Evolutionary conservation across 2,329 filamentous ascomycete genomes (phyloP).

Genomic region (Talaromyces atroroseus): DNA sequence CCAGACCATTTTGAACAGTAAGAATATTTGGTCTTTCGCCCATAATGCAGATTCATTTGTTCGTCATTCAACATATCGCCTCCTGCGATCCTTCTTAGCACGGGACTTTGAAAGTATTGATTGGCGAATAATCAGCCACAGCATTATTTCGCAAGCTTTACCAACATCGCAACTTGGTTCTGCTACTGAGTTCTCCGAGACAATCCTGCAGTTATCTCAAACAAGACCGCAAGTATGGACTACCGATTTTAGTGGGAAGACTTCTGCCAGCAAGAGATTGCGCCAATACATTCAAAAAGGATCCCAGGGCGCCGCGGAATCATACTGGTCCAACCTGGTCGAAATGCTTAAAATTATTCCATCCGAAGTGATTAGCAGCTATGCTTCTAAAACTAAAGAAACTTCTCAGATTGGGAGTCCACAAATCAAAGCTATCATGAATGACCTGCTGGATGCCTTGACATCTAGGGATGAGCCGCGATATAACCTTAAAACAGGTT

Average conservation of each 20-base stretch:
- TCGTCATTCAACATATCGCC: constrained; percentile 52
- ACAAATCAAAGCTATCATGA: constrained; percentile 57
- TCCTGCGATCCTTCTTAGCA: constrained; percentile 48
- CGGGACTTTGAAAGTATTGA: constrained; percentile 47
- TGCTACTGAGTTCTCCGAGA: constrained; percentile 62
- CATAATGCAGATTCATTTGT: constrained; percentile 53
- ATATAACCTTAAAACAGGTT: constrained; percentile 62
- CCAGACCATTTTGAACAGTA: constrained; percentile 60
- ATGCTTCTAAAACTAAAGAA: constrained; percentile 19
- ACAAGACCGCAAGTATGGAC: constrained; percentile 69
- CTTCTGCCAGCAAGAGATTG: constrained; percentile 53
- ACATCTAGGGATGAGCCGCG: constrained; percentile 68
- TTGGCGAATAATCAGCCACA: constrained; percentile 62
- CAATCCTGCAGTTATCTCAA: constrained; percentile 61
- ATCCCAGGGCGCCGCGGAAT: constrained; percentile 67
- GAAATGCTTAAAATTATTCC: constrained; percentile 57
- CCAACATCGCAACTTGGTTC: constrained; percentile 69
- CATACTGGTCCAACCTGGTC: constrained; percentile 68
- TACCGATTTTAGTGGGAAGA: constrained; percentile 54
- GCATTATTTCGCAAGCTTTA: constrained; percentile 70
- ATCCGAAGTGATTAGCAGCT: constrained; percentile 36
- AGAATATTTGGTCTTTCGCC: constrained; percentile 56
- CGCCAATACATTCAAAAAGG: constrained; percentile 73
- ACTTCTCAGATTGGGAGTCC: constrained; percentile 33
- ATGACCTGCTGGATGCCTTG: constrained; percentile 66